A percentile compares a stretch with the other conserved stretches of the same genome.
These are phyloP conservation scores for Aspergillus carlsbadensis DNA, from an alignment of 495 filamentous ascomycete species.

Conservation along the genomic window DNA sequence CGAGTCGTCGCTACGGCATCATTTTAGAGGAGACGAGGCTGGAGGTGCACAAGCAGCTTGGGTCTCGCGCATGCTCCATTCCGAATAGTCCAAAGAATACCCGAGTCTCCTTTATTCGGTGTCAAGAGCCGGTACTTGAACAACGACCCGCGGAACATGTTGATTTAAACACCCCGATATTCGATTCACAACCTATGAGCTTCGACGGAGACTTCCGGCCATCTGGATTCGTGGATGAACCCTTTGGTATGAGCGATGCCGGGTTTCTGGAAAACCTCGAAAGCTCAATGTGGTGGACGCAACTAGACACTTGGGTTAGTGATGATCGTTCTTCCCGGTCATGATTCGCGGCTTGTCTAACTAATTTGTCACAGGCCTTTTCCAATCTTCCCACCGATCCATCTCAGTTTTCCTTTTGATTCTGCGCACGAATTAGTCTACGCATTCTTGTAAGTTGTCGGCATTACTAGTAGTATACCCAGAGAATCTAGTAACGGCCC, in stretches of 20 bases:
- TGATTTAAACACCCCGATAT: conserved; percentile 3
- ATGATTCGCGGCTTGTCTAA: too few relatives aligned
- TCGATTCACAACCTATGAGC: conserved; percentile 19
- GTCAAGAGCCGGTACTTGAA: background rate
- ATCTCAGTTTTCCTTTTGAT: conserved; percentile 20
- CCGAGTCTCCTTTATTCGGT: background rate
- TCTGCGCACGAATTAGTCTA: background rate
- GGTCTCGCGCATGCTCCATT: conserved; percentile 12
- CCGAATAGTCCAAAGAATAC: conserved; percentile 10
- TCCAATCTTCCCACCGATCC: conserved; percentile 28
- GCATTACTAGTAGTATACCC: too few relatives aligned
- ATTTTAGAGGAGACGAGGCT: conserved; percentile 48
- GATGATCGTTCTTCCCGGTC: background rate
- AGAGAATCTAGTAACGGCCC: background rate
- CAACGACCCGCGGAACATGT: conserved; percentile 4
- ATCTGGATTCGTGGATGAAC: conserved; percentile 14
- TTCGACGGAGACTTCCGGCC: conserved; percentile 20
- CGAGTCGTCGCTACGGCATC: conserved; percentile 51
- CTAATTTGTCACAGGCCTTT: too few relatives aligned
- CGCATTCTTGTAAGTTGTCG: too few relatives aligned
- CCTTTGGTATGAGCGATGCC: conserved; percentile 26
- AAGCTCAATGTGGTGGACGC: conserved; percentile 35
- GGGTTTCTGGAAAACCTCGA: conserved; percentile 32
- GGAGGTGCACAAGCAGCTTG: conserved; percentile 42
- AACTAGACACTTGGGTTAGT: conserved; percentile 38